Evolutionary conservation across 345 rosid genomes (phyloP), one percentile per base, ranked within the genome.

Genomic region (rapeseed (Brassica napus)): DNA sequence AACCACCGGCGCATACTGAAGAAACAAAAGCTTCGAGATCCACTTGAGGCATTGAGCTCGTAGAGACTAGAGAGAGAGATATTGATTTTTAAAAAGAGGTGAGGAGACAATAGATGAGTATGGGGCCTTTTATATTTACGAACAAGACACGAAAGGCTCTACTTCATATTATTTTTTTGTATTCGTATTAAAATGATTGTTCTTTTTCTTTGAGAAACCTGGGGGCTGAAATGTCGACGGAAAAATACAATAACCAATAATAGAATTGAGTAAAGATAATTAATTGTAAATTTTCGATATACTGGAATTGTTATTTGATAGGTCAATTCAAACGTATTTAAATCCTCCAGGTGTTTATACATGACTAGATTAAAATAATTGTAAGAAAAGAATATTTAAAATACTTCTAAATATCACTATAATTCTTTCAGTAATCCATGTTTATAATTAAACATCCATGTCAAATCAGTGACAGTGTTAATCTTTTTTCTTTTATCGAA

Each of bases 1-100:
- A 82, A 65, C 92, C 77, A 70, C 77, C 94, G 64, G 86, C 86
- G 78, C 89, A 89, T 72, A 91, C 89, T 83, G 88, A 94, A 28
- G 96, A 86, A 55, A 86, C 92, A 14, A 94, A 81, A 65, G 87
- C 80, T 84, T 94, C 97, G 11, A 89, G 89, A 85, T 92, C 93
- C 59, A 86, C 90, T 74, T 79, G 75, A 0, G 65, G 79, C 83
- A 79, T 79, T 5, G 64, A 70, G 76, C 28, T 77, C 32, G n/a
- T 49, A 23, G 16, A 69, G 52, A 69, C 67, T 37, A 12, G 42
- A 63, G 37, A 62, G 42, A 63, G 16, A 35, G 8, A 30, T 63
- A 5, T 30, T 34, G 63, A 23, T 49, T 49, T 49, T 1, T 14
- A 11, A 6, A 44, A 61, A 15, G 28, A 60, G 37, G 8, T 79